These are phyloP conservation scores for Mycena belliarum DNA, from an alignment of 768 basidiomycete species.

Conservation along the genomic window DNA sequence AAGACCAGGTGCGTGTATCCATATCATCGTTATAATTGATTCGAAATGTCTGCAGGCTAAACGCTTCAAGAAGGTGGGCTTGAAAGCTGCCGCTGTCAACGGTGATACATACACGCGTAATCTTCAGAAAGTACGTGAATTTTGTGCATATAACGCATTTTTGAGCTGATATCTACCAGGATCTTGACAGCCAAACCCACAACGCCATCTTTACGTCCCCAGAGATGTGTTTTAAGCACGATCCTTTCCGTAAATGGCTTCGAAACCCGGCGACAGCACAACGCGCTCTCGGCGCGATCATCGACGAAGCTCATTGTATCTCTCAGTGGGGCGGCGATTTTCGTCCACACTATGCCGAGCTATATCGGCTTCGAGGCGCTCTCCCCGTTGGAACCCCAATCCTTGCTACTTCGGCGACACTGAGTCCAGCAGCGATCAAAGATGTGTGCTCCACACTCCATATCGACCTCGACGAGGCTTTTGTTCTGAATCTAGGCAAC, in stretches of 20 bases:
- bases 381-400: background rate
- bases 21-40: background rate
- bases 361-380: slow-evolving; percentile 26
- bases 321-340: slow-evolving; percentile 38
- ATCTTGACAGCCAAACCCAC: slow-evolving; percentile 1
- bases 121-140: background rate
- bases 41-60: background rate
- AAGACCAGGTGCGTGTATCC: background rate
- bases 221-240: slow-evolving; percentile 40
- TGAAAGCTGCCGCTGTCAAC: background rate
- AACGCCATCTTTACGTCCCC: slow-evolving; percentile 37
- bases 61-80: slow-evolving; percentile 1
- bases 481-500: background rate
- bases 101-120: background rate
- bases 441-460: background rate
- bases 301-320: slow-evolving; percentile 45
- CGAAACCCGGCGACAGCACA: background rate
- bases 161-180: background rate
- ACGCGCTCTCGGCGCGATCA: slow-evolving; percentile 27
- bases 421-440: background rate
- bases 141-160: background rate
- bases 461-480: background rate
- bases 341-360: slow-evolving; percentile 29
- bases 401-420: background rate
- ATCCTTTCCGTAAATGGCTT: slow-evolving; percentile 29